Evolutionary conservation across 805 yeast species (phyloP).

Genomic region (Starmerella apicola): DNA sequence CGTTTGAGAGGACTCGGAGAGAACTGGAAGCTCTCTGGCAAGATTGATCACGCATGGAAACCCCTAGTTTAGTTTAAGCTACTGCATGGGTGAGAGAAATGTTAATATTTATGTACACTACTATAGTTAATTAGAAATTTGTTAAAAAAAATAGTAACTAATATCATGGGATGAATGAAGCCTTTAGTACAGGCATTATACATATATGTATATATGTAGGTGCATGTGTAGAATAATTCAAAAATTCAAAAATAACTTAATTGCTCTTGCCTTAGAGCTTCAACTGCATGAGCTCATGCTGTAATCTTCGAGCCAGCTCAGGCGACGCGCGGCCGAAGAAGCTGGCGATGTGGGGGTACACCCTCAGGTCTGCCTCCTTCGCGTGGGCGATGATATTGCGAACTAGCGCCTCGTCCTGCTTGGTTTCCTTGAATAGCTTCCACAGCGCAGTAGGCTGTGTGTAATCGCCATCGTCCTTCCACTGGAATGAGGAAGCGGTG

Average conservation of each 20-base stretch:
- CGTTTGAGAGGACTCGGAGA: constrained; percentile 67
- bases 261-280: no score
- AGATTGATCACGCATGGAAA: constrained; percentile 26
- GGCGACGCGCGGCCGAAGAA: constrained; percentile 63
- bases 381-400: constrained; percentile 73
- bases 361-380: constrained; percentile 50
- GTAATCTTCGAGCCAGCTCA: constrained; percentile 50
- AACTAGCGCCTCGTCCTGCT: constrained; percentile 74
- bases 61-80: constrained; percentile 13
- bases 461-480: constrained; percentile 68
- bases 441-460: constrained; percentile 68
- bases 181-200: no score
- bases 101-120: no score
- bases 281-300: constrained; percentile 2
- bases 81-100: no score
- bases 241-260: no score
- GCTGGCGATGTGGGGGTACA: constrained; percentile 67
- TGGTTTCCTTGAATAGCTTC: constrained; percentile 63
- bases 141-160: no score
- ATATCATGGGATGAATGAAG: no score
- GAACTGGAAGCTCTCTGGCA: constrained; percentile 48
- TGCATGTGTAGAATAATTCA: no score
- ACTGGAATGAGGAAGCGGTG: constrained; percentile 73
- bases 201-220: no score
- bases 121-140: no score